Conservation (phyloP, 257 asterid genomes). For the Nicotiana tabacum region DNA sequence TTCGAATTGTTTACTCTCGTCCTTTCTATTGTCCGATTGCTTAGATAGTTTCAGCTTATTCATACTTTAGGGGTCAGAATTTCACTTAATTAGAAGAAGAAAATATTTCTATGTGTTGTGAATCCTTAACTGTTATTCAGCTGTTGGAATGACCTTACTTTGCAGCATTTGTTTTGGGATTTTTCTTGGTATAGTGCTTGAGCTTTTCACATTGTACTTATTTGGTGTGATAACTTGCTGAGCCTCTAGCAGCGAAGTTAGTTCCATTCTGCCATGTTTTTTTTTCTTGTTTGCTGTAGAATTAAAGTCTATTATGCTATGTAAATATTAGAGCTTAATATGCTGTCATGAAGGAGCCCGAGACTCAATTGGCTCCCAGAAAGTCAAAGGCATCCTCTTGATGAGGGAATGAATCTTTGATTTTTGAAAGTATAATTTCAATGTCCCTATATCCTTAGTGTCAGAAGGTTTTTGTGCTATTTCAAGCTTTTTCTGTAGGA, state of each 20-base stretch:
- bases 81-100: no score
- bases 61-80: no score
- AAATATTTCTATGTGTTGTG: no score
- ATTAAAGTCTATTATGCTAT: not conserved
- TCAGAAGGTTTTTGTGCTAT: not conserved
- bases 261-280: not conserved
- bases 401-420: not conserved
- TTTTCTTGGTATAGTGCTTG: not conserved
- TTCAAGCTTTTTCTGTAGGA: not conserved
- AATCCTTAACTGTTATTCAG: no score
- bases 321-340: no score
- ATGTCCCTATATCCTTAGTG: not conserved
- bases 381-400: not conserved
- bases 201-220: not conserved
- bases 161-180: not conserved
- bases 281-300: not conserved
- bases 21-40: no score
- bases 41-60: no score
- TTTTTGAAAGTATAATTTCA: not conserved
- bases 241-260: not conserved
- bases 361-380: slow-evolving; percentile 13
- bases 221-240: not conserved
- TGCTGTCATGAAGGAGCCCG: not conserved
- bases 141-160: no score
- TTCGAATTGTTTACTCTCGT: no score